Base-by-base conservation (phyloP, 2,329 filamentous ascomycete species). In the Diaporthe caulivora region DNA sequence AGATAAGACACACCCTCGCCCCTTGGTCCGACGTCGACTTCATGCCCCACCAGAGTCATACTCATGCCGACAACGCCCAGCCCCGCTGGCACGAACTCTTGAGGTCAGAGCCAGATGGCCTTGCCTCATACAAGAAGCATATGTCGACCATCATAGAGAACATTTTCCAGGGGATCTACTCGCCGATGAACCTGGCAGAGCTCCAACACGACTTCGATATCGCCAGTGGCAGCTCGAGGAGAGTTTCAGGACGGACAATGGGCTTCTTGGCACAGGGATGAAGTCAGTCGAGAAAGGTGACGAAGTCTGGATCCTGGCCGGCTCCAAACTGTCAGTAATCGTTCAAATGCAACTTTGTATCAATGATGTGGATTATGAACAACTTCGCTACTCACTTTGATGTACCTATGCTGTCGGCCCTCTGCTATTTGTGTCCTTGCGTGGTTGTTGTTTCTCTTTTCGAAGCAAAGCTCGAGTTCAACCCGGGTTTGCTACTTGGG, bases 181-280 rank as follows among this genome's bases (percentile, higher is more conserved):
- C 42, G 26, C 70, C 72, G 9, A 69, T 74, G 21, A 47, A 72
- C 42, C 54, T 72, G 31, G 29, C 72, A 17, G 60, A 74, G 62
- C 72, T 74, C n/a, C 72, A 74, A 51, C 72, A 74, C 44, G 72
- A 74, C 37, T 62, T 74, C 15, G 72, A 74, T 15, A 69, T 72
- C 17, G 70, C 70, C 18, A 72, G 60, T 29, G 72, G 72, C 17
- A 55, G 49, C 21, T 69, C 67, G n/a, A 65, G 42, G 40, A 55
- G 72, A 21, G 34, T 74, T 74, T 74, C 13, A 54, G 72, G 26
- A 69, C 60, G 6, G 54, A 64, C 17, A 55, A 64, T 9, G 70
- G 53, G 17, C 53, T 72, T 4, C 70, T 74, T 17, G 72, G 72
- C 7, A 72, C 72, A 6, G 72, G 72, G 21, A 49, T 71, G 44